Evolutionary conservation across 2,329 filamentous ascomycete species (phyloP).

Genomic region (Stagonosporopsis rhizophila): DNA sequence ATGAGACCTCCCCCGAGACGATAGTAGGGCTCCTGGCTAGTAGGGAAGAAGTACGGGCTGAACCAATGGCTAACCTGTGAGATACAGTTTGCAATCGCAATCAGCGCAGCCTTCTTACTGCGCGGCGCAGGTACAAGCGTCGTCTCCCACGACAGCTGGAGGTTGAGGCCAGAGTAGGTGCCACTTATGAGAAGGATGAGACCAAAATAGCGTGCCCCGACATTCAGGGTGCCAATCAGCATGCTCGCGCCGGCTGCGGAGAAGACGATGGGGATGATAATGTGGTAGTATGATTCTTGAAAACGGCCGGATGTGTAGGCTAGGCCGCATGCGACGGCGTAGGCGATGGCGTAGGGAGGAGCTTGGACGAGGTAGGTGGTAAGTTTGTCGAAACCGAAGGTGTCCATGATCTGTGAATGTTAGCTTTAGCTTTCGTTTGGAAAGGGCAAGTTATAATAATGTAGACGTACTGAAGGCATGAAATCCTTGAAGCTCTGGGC

Average conservation of each 20-base stretch:
- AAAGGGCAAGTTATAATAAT: too few species aligned
- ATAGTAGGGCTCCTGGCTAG: slow-evolving; percentile 33
- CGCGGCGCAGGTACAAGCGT: slow-evolving; percentile 52
- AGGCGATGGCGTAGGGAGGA: slow-evolving; percentile 49
- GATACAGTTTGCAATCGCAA: slow-evolving; percentile 54
- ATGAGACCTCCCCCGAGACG: slow-evolving; percentile 33
- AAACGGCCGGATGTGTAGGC: slow-evolving; percentile 39
- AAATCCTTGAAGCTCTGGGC: slow-evolving; percentile 46
- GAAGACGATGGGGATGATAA: slow-evolving; percentile 32
- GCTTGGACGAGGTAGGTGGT: slow-evolving; percentile 53
- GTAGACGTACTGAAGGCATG: slow-evolving; percentile 35
- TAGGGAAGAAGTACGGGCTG: slow-evolving; percentile 50
- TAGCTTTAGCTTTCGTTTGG: not conserved
- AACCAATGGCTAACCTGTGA: slow-evolving; percentile 54
- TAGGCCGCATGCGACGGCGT: slow-evolving; percentile 31
- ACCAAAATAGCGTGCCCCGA: slow-evolving; percentile 22
- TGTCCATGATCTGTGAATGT: slow-evolving; percentile 29
- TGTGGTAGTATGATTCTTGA: slow-evolving; percentile 41
- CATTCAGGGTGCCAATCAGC: slow-evolving; percentile 40
- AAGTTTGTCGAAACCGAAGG: slow-evolving; percentile 24
- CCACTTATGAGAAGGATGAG: slow-evolving; percentile 41
- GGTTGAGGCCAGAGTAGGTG: slow-evolving; percentile 51
- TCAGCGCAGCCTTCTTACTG: slow-evolving; percentile 52
- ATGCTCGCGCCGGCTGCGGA: slow-evolving; percentile 33
- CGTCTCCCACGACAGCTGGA: slow-evolving; percentile 54